Evolutionary conservation across 345 rosid species (phyloP), one percentile per base, ranked within the genome.

Genomic region (Populus pruinosa): DNA sequence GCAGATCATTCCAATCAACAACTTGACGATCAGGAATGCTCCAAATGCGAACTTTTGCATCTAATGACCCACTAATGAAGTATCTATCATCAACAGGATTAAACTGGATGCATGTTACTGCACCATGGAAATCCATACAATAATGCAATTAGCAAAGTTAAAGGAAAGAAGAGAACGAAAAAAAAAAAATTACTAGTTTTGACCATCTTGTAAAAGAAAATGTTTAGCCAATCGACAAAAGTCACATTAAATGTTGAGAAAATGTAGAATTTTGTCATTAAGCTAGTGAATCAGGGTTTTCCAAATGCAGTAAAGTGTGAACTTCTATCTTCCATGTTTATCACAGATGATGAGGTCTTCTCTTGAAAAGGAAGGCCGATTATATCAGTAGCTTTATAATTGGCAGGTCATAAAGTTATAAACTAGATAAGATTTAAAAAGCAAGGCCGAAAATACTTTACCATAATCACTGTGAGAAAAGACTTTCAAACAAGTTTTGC

Each of bases 51-150:
- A 93, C 98, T 85, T 93, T 96, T 76, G 90, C 93, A 90, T 96
- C 99, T 36, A 96, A 87, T 43, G 98, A 96, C 79, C 99, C 99
- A 74, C 99, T 96, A 77, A 96, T 93, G 89, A 96, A 96, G 87
- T 92, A 96, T 77, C 86, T 85, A 85, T 96, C 99, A 86, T 96
- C 99, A 43, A 89, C 93, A 65, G 98, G 98, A 87, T 96, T 96
- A 81, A 96, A 96, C 82, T 96, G 99, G 88, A 96, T 92, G 92
- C 97, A 96, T 78, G 99, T 96, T 77, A 96, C 99, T 96, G 94
- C 82, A 64, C 33, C 86, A 78, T 83, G 68, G 76, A 44, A 81
- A 81, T 78, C 72, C 41, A 67, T 39, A 14, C 43, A 55, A 70
- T n/a, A 76, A 65, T 18, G 5, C 6, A 43, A 78, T 82, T 75